Evolutionary conservation across 2,329 filamentous ascomycete genomes (phyloP).

Genomic region (Aureobasidium zeae): DNA sequence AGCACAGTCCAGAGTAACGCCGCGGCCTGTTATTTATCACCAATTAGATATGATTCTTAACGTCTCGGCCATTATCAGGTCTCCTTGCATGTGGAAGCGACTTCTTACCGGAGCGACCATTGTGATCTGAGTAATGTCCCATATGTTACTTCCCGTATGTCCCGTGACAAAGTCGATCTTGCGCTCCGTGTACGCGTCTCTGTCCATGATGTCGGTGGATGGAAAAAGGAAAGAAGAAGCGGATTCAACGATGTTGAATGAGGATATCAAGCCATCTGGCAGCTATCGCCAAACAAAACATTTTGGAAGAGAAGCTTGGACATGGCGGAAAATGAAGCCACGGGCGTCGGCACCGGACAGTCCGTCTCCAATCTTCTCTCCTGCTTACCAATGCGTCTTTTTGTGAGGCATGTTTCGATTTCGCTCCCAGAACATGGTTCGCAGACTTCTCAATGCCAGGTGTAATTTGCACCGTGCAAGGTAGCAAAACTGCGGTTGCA

Average conservation of each 20-base stretch:
- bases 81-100: slow-evolving; percentile 18
- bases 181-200: slow-evolving; percentile 63
- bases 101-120: slow-evolving; percentile 76
- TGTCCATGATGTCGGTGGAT: slow-evolving; percentile 11
- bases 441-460: no score
- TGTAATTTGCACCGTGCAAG: no score
- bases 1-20: slow-evolving; percentile 81
- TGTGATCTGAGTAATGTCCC: slow-evolving; percentile 80
- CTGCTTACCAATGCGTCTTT: neutral
- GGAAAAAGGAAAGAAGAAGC: neutral
- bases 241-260: slow-evolving; percentile 6
- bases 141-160: slow-evolving; percentile 69
- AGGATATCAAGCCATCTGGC: slow-evolving; percentile 13
- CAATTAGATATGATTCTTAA: slow-evolving; percentile 20
- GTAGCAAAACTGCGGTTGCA: no score
- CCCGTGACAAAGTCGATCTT: slow-evolving; percentile 97
- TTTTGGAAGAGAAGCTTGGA: slow-evolving; percentile 13
- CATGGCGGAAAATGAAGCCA: slow-evolving; percentile 4
- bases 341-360: slow-evolving; percentile 5
- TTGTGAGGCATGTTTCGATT: no score
- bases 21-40: slow-evolving; percentile 52
- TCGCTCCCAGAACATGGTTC: no score
- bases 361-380: neutral
- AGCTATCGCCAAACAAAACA: slow-evolving; percentile 15
- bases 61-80: slow-evolving; percentile 4